phyloP scores from a whole-genome alignment of 75 land plant species.

The Selaginella tamariscina region DNA sequence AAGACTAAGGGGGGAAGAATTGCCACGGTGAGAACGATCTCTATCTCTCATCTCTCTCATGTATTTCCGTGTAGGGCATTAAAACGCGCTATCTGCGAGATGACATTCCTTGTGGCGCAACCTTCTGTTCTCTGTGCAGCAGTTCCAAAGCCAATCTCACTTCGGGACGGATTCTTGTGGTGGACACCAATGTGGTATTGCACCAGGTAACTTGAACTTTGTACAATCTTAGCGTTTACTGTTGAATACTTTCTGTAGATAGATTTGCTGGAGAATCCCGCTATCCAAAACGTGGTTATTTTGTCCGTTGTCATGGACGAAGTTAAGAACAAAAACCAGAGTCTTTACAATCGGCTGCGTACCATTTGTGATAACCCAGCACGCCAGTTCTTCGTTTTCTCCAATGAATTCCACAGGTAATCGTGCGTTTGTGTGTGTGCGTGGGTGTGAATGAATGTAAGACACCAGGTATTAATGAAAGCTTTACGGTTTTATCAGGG shows the following conservation, averaged over 20 bases:
- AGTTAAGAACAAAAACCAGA: conserved; percentile 75
- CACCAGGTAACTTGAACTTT: conserved; percentile 42
- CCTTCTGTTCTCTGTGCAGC: conserved; percentile 48
- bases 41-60: background rate
- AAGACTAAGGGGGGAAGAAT: conserved; percentile 54
- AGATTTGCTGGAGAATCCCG: conserved; percentile 87
- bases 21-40: conserved; percentile 34
- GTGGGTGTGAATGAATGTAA: no score
- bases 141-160: conserved; percentile 39
- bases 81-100: conserved; percentile 80
- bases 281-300: conserved; percentile 61
- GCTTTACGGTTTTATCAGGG: conserved; percentile 35
- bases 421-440: no score
- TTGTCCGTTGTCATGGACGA: conserved; percentile 84
- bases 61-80: conserved; percentile 43
- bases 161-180: conserved; percentile 40
- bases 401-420: conserved; percentile 82
- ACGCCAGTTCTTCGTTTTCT: conserved; percentile 75
- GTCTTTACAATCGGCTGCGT: conserved; percentile 71
- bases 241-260: conserved; percentile 35
- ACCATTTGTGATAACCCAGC: conserved; percentile 47
- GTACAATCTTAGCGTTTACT: background rate
- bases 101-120: conserved; percentile 76
- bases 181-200: conserved; percentile 90
- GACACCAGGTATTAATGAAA: conserved; percentile 1